Base-by-base conservation (phyloP, 805 yeast species). In the Wickerhamiella allomyrinae region DNA sequence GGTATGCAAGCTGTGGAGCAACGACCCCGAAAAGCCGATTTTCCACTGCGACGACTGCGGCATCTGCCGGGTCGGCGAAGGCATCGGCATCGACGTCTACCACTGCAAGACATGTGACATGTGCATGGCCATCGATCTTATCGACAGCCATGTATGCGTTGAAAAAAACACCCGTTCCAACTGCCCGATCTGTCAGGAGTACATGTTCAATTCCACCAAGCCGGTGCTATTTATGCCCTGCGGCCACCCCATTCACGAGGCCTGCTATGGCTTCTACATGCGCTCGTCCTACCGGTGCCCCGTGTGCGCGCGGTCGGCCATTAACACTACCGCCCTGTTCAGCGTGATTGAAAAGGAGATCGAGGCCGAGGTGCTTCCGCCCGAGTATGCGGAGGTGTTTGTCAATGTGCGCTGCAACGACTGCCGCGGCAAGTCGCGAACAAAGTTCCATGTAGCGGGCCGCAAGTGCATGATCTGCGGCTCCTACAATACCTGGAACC, bases 21-120 rank as follows among this genome's bases (percentile, higher is more conserved):
- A 80, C 55, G 76, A 73, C 39, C 66, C 74, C 7, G 63, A 69
- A 34, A 85, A 84, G 55, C 80, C 80, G 47, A 86, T 87, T 20
- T 87, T 86, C 55, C 97, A 87, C 57, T 87, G 97, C 59, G 83
- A 77, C 51, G 81, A 78, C 51, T 87, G 97, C 64, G 95, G 94
- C 0, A 85, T 89, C 42, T 87, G 97, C 58, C 71, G 96, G 11
- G 66, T 89, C 8, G 97, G 97, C 2, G 66, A 80, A 20, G 96
- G 96, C 0, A 61, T 85, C 19, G 91, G 84, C 14, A 79, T 80
- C 49, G 96, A 87, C 59, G 86, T 79, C 53, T 85, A 84, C 65
- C 97, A 87, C 57, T 87, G 97, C 62, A 74, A 79, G 51, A 77
- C 77, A 17, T 87, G 97, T 61, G 82, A 84, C 53, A 87, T 86